Conservation (phyloP, 1,139 yeast species). For the Candida sojae region DNA sequence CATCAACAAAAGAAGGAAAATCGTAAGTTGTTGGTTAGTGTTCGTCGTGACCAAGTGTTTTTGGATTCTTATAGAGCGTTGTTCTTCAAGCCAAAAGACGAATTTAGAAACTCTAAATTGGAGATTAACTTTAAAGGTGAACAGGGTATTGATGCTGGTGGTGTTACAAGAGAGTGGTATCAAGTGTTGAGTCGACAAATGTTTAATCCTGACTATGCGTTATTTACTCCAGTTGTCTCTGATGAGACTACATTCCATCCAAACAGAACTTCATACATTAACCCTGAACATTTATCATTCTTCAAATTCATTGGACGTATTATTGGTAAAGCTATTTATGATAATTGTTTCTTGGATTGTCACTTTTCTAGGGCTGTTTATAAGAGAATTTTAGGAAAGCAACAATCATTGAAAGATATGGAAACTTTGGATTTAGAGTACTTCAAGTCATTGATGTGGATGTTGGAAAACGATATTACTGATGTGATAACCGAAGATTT, state of each 20-base stretch:
- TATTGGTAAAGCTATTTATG: slow-evolving; percentile 92
- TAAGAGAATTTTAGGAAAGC: slow-evolving; percentile 77
- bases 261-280: slow-evolving; percentile 86
- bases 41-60: slow-evolving; percentile 89
- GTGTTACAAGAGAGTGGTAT: slow-evolving; percentile 96
- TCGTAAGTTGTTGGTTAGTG: slow-evolving; percentile 59
- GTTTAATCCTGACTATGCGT: slow-evolving; percentile 95
- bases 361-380: slow-evolving; percentile 96
- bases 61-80: slow-evolving; percentile 85
- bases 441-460: slow-evolving; percentile 92
- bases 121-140: slow-evolving; percentile 89
- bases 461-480: slow-evolving; percentile 94
- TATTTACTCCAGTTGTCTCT: slow-evolving; percentile 88
- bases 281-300: slow-evolving; percentile 89
- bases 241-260: slow-evolving; percentile 97
- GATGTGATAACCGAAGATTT: slow-evolving; percentile 97
- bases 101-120: slow-evolving; percentile 70
- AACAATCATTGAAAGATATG: slow-evolving; percentile 89
- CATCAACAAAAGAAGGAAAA: slow-evolving; percentile 50
- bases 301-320: slow-evolving; percentile 94
- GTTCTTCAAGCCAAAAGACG: slow-evolving; percentile 78
- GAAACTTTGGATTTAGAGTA: slow-evolving; percentile 92
- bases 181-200: slow-evolving; percentile 92
- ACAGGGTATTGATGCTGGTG: slow-evolving; percentile 98
- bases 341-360: slow-evolving; percentile 85